Percentiles rank a stretch among this genome's conserved stretches.
Conservation (phyloP, 1,284 basidiomycete genomes). For the Cryptococcus floricola region DNA sequence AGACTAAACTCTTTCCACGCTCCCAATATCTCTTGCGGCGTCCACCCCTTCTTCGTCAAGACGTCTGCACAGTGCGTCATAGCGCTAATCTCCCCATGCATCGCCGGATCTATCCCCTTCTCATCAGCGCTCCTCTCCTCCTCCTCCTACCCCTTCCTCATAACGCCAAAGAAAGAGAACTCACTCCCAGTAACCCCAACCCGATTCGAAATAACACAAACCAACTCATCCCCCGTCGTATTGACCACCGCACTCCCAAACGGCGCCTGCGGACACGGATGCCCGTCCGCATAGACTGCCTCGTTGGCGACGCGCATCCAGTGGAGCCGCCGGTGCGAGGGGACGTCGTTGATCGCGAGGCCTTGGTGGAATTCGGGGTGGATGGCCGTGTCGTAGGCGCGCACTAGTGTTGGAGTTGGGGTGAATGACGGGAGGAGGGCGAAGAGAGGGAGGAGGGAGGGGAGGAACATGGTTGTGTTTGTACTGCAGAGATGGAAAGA, state of each 20-base stretch:
- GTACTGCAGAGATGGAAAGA: neutral
- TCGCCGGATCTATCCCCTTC: conserved; percentile 20
- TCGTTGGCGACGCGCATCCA: conserved; percentile 35
- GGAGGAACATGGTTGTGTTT: neutral
- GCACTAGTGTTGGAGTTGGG: neutral
- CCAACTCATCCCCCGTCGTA: conserved; percentile 24
- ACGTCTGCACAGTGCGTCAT: conserved; percentile 28
- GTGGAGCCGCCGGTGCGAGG: conserved; percentile 20
- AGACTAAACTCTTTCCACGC: conserved; percentile 26
- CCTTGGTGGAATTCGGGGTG: conserved; percentile 29
- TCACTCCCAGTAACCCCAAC: conserved; percentile 26
- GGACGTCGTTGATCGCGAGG: conserved; percentile 30
- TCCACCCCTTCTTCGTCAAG: conserved; percentile 14
- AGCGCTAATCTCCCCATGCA: conserved; percentile 31
- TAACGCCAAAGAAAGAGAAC: neutral
- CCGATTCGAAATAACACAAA: conserved; percentile 24
- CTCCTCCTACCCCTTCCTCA: too few species aligned
- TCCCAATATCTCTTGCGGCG: conserved; percentile 20
- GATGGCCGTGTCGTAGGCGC: conserved; percentile 22
- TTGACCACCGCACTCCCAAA: conserved; percentile 30
- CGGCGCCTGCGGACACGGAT: conserved; percentile 28
- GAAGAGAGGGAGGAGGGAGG: neutral
- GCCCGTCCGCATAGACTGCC: conserved; percentile 27
- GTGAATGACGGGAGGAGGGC: too few species aligned
- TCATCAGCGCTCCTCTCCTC: neutral